These are phyloP conservation scores for Penicillium sp. DNA, from an alignment of 2,329 filamentous ascomycete genomes.

Conservation along the genomic window DNA sequence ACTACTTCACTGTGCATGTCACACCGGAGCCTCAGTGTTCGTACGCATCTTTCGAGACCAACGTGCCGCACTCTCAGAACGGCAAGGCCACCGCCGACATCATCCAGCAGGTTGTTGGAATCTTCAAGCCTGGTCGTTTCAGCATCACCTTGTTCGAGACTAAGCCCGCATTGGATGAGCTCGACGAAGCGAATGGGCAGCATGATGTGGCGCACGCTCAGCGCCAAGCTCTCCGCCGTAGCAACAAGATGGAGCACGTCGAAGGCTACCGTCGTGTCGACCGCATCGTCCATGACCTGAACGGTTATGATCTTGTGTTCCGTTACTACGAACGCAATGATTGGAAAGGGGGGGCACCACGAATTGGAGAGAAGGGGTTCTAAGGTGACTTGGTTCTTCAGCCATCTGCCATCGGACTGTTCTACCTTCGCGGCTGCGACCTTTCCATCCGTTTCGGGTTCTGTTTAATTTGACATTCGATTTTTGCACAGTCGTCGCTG, in stretches of 20 bases:
- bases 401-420: not conserved
- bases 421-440: conserved; percentile 10
- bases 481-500: not conserved
- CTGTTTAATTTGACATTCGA: conserved; percentile 1
- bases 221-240: conserved; percentile 44
- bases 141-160: conserved; percentile 95
- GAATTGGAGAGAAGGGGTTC: conserved; percentile 54
- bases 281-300: conserved; percentile 93
- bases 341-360: conserved; percentile 65
- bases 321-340: conserved; percentile 91
- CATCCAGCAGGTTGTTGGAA: conserved; percentile 87
- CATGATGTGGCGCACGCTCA: conserved; percentile 43
- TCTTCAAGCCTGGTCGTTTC: conserved; percentile 97
- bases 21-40: conserved; percentile 96
- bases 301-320: conserved; percentile 96
- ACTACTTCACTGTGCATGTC: conserved; percentile 98
- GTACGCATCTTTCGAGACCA: conserved; percentile 97
- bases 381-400: conserved; percentile 9
- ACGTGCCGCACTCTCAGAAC: conserved; percentile 84
- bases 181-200: conserved; percentile 28
- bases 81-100: conserved; percentile 87
- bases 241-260: conserved; percentile 68
- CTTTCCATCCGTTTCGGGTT: conserved; percentile 12
- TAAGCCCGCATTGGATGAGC: conserved; percentile 55
- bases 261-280: conserved; percentile 85